Conservation (phyloP, 2,329 filamentous ascomycete genomes). For the Pseudopithomyces maydicus region DNA sequence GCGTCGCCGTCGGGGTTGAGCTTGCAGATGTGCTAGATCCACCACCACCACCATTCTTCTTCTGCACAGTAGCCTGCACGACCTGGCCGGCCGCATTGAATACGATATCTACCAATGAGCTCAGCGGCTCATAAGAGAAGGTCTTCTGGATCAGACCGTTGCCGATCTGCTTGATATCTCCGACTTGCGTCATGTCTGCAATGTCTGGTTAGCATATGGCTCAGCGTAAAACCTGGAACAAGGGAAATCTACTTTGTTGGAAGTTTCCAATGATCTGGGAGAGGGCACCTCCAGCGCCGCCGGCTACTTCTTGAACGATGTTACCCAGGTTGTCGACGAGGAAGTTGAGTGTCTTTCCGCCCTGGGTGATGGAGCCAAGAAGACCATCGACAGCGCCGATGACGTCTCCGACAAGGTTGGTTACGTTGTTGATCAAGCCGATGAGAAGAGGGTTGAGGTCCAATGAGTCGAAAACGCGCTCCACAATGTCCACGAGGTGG, state of each 20-base stretch:
- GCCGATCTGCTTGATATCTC: conserved; percentile 40
- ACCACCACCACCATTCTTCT: conserved; percentile 30
- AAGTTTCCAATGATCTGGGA: conserved; percentile 64
- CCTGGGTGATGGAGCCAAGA: conserved; percentile 63
- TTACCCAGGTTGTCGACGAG: conserved; percentile 66
- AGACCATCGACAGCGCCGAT: conserved; percentile 64
- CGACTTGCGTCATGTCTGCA: conserved; percentile 63
- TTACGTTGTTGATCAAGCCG: conserved; percentile 60
- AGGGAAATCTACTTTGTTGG: conserved; percentile 35
- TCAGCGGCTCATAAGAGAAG: conserved; percentile 58
- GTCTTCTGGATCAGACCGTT: conserved; percentile 55
- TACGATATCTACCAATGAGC: conserved; percentile 60
- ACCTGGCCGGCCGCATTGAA: conserved; percentile 62
- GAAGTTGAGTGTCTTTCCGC: conserved; percentile 60
- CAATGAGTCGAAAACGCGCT: conserved; percentile 63
- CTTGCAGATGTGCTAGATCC: conserved; percentile 16
- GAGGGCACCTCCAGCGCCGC: conserved; percentile 51
- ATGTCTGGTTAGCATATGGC: neutral
- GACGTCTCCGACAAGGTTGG: conserved; percentile 57
- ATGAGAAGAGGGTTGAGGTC: conserved; percentile 67
- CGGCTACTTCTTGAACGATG: conserved; percentile 64
- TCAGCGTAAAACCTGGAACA: neutral
- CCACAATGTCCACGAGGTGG: conserved; percentile 65
- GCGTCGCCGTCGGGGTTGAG: conserved; percentile 35
- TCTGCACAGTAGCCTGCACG: conserved; percentile 55